Base-by-base conservation (phyloP, 495 filamentous ascomycete genomes). In the Penicillium lagena region DNA sequence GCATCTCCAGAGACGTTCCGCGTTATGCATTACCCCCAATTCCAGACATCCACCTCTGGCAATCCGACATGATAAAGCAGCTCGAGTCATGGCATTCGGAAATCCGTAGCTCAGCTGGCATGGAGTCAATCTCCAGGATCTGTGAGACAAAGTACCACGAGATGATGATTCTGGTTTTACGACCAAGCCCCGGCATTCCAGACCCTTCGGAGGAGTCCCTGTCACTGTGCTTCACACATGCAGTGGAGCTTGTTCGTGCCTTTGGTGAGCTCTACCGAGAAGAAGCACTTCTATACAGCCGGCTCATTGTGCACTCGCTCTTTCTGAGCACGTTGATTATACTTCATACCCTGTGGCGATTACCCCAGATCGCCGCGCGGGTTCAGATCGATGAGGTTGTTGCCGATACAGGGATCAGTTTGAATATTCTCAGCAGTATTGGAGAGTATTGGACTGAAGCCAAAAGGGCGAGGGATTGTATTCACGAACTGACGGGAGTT, bases 401-500 rank as follows among this genome's bases (percentile, higher is more conserved):
- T 3, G 48, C 55, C 2, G 62, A 68, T 37, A 53, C 66, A n/a
- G 55, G 58, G 28, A 60, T 59, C n/a, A 52, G 61, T 15, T 51
- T 64, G 41, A 68, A 64, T 30, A 63, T 75, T 12, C 62, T 75
- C 10, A 72, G 70, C 47, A 68, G 68, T 15, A 66, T 71, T 13
- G 71, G 67, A 9, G 70, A 75, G 27, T 60, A 73, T 49, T 75
- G 70, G 68, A 45, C 54, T 5, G 67, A 69, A 41, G 70, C 71
- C 9, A 64, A 63, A 38, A 43, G 67, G 30, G 68, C 67, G 1
- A 56, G 71, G 7, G 70, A 75, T 40, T 66, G 68, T 14, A 55
- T 73, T 27, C 62, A 69, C 29, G 63, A 73, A 29, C 37, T 72
- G 38, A 68, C 63, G 1, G 48, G 54, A 12, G 59, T 59, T 7